A percentile compares a stretch with the other conserved stretches of the same genome.
These are phyloP conservation scores for Yamadazyma atlantica DNA, from an alignment of 1,139 yeast species.

Conservation along the genomic window DNA sequence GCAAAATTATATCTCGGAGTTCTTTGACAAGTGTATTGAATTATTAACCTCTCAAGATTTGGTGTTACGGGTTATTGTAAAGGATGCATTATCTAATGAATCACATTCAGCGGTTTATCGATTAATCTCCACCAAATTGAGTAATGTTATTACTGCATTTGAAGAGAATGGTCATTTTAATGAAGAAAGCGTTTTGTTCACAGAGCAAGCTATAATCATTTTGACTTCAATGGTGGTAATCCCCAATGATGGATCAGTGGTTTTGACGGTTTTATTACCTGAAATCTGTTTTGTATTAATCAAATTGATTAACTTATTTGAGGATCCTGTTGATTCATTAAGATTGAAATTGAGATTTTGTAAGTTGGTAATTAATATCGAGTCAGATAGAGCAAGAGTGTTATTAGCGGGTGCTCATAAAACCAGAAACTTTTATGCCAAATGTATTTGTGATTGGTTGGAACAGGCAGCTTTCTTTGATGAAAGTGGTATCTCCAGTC, in stretches of 20 bases:
- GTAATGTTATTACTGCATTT: slow-evolving; percentile 24
- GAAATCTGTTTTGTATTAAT: slow-evolving; percentile 30
- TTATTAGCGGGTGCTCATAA: slow-evolving; percentile 57
- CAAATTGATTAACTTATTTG: slow-evolving; percentile 34
- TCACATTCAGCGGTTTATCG: slow-evolving; percentile 46
- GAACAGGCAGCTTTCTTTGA: slow-evolving; percentile 51
- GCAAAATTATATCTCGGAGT: slow-evolving; percentile 34
- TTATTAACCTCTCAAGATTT: slow-evolving; percentile 52
- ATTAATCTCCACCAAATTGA: slow-evolving; percentile 34
- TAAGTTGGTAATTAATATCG: slow-evolving; percentile 52
- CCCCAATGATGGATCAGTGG: slow-evolving; percentile 39
- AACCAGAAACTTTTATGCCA: slow-evolving; percentile 60
- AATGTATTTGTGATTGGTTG: slow-evolving; percentile 65
- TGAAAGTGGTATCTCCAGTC: slow-evolving; percentile 11
- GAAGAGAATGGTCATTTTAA: slow-evolving; percentile 25
- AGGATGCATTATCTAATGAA: slow-evolving; percentile 47
- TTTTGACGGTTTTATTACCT: slow-evolving; percentile 35
- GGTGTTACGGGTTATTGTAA: slow-evolving; percentile 46
- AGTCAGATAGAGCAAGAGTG: slow-evolving; percentile 34
- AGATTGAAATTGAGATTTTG: slow-evolving; percentile 61
- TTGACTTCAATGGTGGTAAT: slow-evolving; percentile 37
- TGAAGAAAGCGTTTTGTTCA: slow-evolving; percentile 34
- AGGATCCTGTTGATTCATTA: slow-evolving; percentile 36
- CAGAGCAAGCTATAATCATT: slow-evolving; percentile 42
- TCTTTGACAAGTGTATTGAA: slow-evolving; percentile 51